phyloP scores from a whole-genome alignment of 2,329 filamentous ascomycete species.

The Colletotrichum aenigma region DNA sequence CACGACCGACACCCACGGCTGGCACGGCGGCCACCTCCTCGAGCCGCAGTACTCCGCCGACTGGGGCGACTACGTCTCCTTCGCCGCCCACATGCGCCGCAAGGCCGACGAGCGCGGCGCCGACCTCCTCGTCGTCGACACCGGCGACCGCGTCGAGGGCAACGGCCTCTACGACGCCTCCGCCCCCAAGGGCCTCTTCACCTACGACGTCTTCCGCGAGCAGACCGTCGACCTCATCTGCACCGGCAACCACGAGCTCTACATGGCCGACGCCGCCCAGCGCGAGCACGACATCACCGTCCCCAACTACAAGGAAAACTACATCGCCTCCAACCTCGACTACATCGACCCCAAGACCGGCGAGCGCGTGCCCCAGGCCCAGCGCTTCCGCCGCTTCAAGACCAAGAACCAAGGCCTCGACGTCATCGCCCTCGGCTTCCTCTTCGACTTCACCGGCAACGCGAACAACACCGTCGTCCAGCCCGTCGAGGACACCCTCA shows the following conservation, averaged over 20 bases:
- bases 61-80: slow-evolving; percentile 98
- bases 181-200: slow-evolving; percentile 84
- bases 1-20: slow-evolving; percentile 95
- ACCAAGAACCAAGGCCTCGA: slow-evolving; percentile 88
- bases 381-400: slow-evolving; percentile 85
- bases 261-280: slow-evolving; percentile 77
- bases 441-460: slow-evolving; percentile 92
- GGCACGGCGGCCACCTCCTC: slow-evolving; percentile 91
- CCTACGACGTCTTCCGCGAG: slow-evolving; percentile 84
- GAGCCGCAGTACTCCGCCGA: slow-evolving; percentile 95
- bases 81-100: slow-evolving; percentile 80
- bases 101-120: slow-evolving; percentile 78
- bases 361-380: slow-evolving; percentile 75
- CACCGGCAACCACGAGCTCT: slow-evolving; percentile 94
- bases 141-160: slow-evolving; percentile 90
- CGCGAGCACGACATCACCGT: slow-evolving; percentile 82
- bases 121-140: slow-evolving; percentile 93
- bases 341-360: slow-evolving; percentile 78
- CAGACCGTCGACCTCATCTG: slow-evolving; percentile 85
- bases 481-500: slow-evolving; percentile 78
- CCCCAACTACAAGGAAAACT: slow-evolving; percentile 79
- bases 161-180: slow-evolving; percentile 95
- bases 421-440: slow-evolving; percentile 88
- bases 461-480: slow-evolving; percentile 89
- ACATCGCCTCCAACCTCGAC: slow-evolving; percentile 92